Conservation (phyloP, 345 rosid genomes). For the Combretum micranthum region DNA sequence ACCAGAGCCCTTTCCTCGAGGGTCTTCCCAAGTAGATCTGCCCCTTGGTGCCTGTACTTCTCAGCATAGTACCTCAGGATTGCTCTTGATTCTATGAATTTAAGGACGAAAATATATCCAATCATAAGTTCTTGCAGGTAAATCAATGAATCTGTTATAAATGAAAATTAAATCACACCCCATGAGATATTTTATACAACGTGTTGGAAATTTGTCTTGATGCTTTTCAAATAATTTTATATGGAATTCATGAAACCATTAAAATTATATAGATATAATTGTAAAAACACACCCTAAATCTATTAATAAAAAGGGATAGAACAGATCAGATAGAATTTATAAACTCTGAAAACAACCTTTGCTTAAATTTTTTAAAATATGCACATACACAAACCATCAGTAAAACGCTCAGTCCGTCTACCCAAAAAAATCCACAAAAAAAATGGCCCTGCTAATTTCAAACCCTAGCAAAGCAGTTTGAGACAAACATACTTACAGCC, state of each 20-base stretch:
- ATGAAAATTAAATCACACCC: no score
- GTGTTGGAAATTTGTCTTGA: no score
- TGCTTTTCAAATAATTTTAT: no score
- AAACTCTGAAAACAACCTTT: no score
- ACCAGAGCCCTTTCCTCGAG: constrained; percentile 47
- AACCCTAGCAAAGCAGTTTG: background rate
- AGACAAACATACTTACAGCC: background rate
- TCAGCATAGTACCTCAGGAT: constrained; percentile 62
- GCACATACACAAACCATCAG: no score
- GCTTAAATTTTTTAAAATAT: no score
- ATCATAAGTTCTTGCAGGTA: background rate
- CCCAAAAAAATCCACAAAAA: background rate
- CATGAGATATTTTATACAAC: no score
- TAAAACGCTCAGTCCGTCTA: background rate
- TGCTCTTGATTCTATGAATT: constrained; percentile 54
- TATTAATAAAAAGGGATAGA: no score
- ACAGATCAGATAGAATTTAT: no score
- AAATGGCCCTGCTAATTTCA: background rate
- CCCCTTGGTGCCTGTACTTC: constrained; percentile 44
- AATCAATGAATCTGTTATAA: background rate
- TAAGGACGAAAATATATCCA: background rate
- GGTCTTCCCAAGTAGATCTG: constrained; percentile 32
- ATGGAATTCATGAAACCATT: no score
- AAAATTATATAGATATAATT: no score
- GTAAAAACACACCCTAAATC: no score